A percentile compares a stretch with the other conserved stretches of the same genome.
Conservation (phyloP, 2,329 filamentous ascomycete genomes). For the Cladorrhinum sp. region DNA sequence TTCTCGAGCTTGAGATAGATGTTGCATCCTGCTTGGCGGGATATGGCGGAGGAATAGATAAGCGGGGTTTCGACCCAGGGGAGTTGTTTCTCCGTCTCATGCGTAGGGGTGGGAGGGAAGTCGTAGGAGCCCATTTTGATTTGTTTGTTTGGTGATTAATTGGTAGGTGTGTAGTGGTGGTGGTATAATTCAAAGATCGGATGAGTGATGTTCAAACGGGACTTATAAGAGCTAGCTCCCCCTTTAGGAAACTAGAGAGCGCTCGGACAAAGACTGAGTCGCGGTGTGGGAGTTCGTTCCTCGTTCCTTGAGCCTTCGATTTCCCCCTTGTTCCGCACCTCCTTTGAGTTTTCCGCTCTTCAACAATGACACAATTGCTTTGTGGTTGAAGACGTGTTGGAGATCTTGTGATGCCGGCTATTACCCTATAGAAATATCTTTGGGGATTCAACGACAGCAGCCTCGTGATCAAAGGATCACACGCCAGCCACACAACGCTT, state of each 20-base stretch:
- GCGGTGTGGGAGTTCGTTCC: background rate
- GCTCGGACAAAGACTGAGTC: background rate
- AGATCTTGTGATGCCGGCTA: constrained; percentile 16
- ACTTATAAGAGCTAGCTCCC: background rate
- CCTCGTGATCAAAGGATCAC: background rate
- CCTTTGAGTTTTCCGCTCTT: constrained; percentile 1
- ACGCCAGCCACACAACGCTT: background rate
- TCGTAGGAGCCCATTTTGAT: constrained; percentile 31
- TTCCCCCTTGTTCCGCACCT: background rate
- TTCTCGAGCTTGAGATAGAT: constrained; percentile 82
- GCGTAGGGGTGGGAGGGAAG: constrained; percentile 23
- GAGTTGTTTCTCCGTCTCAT: constrained; percentile 14
- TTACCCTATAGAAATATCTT: constrained; percentile 20
- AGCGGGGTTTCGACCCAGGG: constrained; percentile 70
- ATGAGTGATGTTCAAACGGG: background rate
- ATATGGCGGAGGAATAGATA: constrained; percentile 61
- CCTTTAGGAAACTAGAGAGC: background rate
- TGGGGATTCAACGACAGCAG: background rate
- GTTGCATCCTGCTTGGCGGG: constrained; percentile 66
- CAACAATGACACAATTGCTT: constrained; percentile 18
- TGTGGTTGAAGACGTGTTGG: constrained; percentile 5
- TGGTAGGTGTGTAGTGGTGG: background rate
- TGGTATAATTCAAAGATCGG: background rate
- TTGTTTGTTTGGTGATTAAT: background rate
- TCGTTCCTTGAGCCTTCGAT: background rate